Evolutionary conservation across 805 yeast species (phyloP), one percentile per base, ranked within the genome.

Genomic region (Saccharomyces mikatae): DNA sequence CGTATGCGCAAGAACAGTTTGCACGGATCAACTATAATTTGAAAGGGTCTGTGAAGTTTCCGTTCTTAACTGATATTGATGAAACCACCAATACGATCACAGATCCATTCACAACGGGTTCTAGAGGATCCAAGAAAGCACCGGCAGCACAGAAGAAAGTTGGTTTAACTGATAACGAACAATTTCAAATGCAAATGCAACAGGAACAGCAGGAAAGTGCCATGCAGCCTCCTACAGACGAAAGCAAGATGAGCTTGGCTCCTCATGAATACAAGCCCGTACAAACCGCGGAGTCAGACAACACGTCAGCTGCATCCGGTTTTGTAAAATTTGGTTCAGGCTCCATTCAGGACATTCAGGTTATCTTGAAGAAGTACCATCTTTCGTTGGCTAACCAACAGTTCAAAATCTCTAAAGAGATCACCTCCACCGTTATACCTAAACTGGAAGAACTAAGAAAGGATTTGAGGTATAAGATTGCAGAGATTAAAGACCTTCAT

Each of bases 1-100:
- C 89, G 4, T 77, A 82, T 31, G 89, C 87, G 48, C 90, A 88
- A 67, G 96, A 89, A 70, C 94, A 88, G 65, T 80, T 86, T 56
- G 79, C 78, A 27, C 67, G 56, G 79, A 84, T 61, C 74, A 92
- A 61, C 87, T 84, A 65, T 82, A 87, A 66, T 70, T 79, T 89
- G 52, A 89, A 86, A 64, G 86, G 84, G 61, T 83, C 89, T 21
- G 83, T 86, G 31, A 70, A 69, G 57, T 70, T 70, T 52, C 64
- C 68, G 4, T 68, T 70, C 49, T 52, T 62, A 66, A 82, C 70
- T 1, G 73, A 70, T 57, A 50, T 67, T 9, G 67, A 68, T 46
- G 72, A 66, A 3, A 58, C 60, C 17, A 57, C 69, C 13, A 71
- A 71, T 51, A 71, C 71, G 54, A 71, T 74, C 57, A 72, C 78